A percentile compares a stretch with the other conserved stretches of the same genome.
Evolutionary conservation across 2,329 filamentous ascomycete species (phyloP).

Genomic region (Nemania sp.): DNA sequence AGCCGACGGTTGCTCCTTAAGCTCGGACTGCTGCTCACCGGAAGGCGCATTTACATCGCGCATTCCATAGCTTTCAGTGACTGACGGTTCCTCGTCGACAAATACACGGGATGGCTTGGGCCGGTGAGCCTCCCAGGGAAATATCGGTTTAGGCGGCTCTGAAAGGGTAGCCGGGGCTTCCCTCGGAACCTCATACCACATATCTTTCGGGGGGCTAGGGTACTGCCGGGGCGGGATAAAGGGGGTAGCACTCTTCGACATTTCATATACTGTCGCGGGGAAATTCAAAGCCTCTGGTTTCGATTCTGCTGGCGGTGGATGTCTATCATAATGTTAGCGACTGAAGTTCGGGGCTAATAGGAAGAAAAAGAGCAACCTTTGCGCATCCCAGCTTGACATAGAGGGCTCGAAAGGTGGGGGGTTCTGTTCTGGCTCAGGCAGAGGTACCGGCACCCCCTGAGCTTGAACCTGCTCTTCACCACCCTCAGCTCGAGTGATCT

Average conservation of each 20-base stretch:
- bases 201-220: constrained; percentile 80
- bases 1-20: constrained; percentile 36
- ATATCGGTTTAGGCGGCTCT: constrained; percentile 70
- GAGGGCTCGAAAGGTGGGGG: constrained; percentile 42
- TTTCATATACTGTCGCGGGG: constrained; percentile 76
- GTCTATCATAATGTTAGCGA: constrained; percentile 51
- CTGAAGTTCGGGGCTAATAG: not conserved
- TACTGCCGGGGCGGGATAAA: constrained; percentile 80
- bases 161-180: constrained; percentile 58
- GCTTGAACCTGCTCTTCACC: constrained; percentile 46
- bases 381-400: constrained; percentile 56
- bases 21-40: constrained; percentile 26
- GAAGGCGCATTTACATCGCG: constrained; percentile 21
- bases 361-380: constrained; percentile 48
- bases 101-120: constrained; percentile 70
- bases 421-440: constrained; percentile 43
- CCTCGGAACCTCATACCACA: constrained; percentile 85
- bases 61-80: constrained; percentile 13
- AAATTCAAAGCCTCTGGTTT: constrained; percentile 86
- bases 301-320: constrained; percentile 67
- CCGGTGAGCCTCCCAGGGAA: constrained; percentile 83
- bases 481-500: constrained; percentile 56
- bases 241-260: constrained; percentile 75
- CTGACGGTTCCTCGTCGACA: constrained; percentile 53
- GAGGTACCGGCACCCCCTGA: constrained; percentile 44